Evolutionary conservation across 129 eudicot genomes (phyloP), one percentile per base, ranked within the genome.

Genomic region (Smallanthus sonchifolius): DNA sequence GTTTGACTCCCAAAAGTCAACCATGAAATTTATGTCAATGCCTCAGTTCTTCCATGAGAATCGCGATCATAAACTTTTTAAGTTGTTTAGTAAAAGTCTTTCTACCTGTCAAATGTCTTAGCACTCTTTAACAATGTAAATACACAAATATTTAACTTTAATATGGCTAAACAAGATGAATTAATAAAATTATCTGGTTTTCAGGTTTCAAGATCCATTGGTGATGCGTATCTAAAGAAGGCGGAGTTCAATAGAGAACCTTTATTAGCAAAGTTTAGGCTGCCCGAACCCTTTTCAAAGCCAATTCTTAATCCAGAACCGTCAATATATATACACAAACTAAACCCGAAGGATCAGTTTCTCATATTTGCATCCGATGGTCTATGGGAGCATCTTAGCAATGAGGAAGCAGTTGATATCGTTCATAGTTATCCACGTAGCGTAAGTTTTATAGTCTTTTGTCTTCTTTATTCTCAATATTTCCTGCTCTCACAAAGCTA

Each of bases 311-410:
- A 47, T 78, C 79, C 98, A 11, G 98, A 94, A 63, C 98, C 98
- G 36, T 77, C 98, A 14, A 78, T 90, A 59, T 80, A 76, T 0
- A 72, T 94, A 37, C 90, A 86, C 78, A 94, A 85, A 86, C 83
- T 94, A 35, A 87, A 71, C 76, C 84, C 97, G 2, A 84, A 76
- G 20, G 98, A 94, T 77, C 97, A 78, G 34, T 94, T 94, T 80
- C 79, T 90, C 77, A 86, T 94, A 64, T 94, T 94, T 74, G 98
- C 96, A 39, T 94, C 98, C 2, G 98, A 94, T 74, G 98, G 98
- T 74, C 74, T 94, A 45, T 94, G 98, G 98, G 98, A 94, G 83
- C 98, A 94, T 70, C 93, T 94, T 38, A 83, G 86, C 91, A 94
- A 94, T 39, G 91, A 88, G 69, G 97, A 94, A 80, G 98, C 92